Evolutionary conservation across 768 basidiomycete genomes (phyloP), one percentile per base, ranked within the genome.

Genomic region (Mycena olivaceomarginata): DNA sequence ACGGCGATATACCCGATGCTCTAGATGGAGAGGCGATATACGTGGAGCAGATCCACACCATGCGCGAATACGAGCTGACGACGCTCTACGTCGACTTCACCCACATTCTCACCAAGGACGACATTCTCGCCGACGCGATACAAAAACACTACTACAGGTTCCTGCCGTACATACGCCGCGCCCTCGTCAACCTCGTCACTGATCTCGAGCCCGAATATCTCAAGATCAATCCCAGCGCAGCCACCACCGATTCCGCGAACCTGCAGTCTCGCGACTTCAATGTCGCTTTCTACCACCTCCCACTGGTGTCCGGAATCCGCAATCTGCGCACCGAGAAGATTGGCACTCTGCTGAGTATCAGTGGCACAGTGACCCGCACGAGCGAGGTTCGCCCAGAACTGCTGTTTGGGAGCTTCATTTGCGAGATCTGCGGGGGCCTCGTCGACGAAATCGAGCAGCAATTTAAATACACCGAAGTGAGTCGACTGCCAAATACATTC

Each of bases 381-480:
- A 97, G 96, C 80, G 98, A 99, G 88, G 98, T 99, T 60, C 90
- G 98, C 41, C 98, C 98, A 2, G 98, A 99, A 85, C 86, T 99
- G 65, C 89, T 99, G 22, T 97, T 91, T 81, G 98, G 98, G 22
- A 97, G 96, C 74, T 99, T 98, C 84, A 92, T 94, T 63, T 99
- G 98, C 81, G 95, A 96, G 85, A 91, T 94, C 57, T 99, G 98
- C 82, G 91, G 92, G 62, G 96, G 95, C 41, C 88, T 94, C 13
- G 94, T 99, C 37, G 92, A 94, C 70, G 98, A 99, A 82, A 94
- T 99, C 64, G 98, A 99, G 83, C 98, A 99, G 83, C 98, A 99
- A 83, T 99, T 99, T 91, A 99, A 99, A 84, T 99, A 99, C 84
- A 99, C 98, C 22, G 98, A 99, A 89, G 97, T 97, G 79, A 43